A percentile compares a stretch with the other conserved stretches of the same genome.
Evolutionary conservation across 2,329 filamentous ascomycete genomes (phyloP).

Genomic region (Aspergillus calidoustus): DNA sequence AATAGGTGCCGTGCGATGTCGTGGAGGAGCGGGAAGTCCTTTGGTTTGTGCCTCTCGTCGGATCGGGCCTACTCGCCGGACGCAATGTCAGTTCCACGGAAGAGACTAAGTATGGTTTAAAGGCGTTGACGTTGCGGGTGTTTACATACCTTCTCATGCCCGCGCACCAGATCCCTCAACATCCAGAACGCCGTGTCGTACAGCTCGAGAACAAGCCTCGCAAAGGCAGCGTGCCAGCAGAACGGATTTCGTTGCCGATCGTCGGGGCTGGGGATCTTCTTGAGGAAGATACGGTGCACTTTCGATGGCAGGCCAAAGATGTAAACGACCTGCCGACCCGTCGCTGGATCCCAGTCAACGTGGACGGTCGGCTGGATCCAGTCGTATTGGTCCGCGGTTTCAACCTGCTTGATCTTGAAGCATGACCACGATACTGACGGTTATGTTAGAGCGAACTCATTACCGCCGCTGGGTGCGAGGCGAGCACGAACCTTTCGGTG

Average conservation of each 20-base stretch:
- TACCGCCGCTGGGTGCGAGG: too few relatives aligned
- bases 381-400: conserved; percentile 15
- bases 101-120: neutral
- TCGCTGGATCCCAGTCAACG: conserved; percentile 25
- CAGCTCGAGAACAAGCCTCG: conserved; percentile 24
- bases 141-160: conserved; percentile 33
- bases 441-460: neutral
- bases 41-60: conserved; percentile 6
- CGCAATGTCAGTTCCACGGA: neutral
- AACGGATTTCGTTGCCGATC: conserved; percentile 24
- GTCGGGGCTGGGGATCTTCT: neutral
- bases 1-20: conserved; percentile 39
- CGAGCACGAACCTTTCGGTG: neutral
- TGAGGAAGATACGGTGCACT: neutral
- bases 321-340: conserved; percentile 18
- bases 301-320: conserved; percentile 18
- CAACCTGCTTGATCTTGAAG: conserved; percentile 30
- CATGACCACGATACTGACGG: conserved; percentile 29
- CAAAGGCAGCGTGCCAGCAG: conserved; percentile 31
- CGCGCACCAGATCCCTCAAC: conserved; percentile 35
- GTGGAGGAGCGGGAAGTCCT: conserved; percentile 34
- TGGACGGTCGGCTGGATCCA: conserved; percentile 30
- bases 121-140: too few relatives aligned
- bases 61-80: conserved; percentile 18
- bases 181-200: conserved; percentile 38